Percentiles rank a stretch among this genome's conserved stretches.
Evolutionary conservation across 371 early-diverging fungal genomes (phyloP).

Genomic region (Mucor indicus): DNA sequence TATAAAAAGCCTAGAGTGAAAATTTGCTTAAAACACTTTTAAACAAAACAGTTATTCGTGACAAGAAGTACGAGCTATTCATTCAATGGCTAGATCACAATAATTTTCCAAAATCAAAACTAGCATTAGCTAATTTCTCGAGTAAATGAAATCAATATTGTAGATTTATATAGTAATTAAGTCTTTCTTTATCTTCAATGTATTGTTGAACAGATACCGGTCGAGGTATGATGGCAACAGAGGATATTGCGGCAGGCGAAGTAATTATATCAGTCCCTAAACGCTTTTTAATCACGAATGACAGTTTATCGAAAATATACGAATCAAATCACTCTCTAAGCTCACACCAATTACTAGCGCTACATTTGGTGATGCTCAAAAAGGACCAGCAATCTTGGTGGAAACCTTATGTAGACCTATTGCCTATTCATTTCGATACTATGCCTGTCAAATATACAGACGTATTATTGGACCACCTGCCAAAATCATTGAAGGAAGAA

Average conservation of each 20-base stretch:
- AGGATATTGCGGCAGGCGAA: slow-evolving; percentile 57
- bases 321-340: slow-evolving; percentile 33
- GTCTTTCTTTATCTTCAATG: background rate
- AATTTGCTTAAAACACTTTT: too few relatives aligned
- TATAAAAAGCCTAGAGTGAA: too few relatives aligned
- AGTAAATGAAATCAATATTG: slow-evolving; percentile 27
- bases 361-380: slow-evolving; percentile 43
- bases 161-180: background rate
- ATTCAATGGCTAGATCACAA: slow-evolving; percentile 47
- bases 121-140: slow-evolving; percentile 55
- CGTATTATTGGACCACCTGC: slow-evolving; percentile 35
- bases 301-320: slow-evolving; percentile 28
- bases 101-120: slow-evolving; percentile 53
- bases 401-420: slow-evolving; percentile 50
- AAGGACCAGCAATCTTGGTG: slow-evolving; percentile 46
- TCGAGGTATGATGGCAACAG: slow-evolving; percentile 66
- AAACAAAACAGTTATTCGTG: slow-evolving; percentile 45
- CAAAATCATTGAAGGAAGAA: slow-evolving; percentile 42
- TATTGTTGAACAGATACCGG: slow-evolving; percentile 43
- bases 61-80: slow-evolving; percentile 47
- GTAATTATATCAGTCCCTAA: slow-evolving; percentile 58
- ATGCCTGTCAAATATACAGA: slow-evolving; percentile 57
- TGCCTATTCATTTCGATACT: slow-evolving; percentile 59
- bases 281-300: slow-evolving; percentile 46
- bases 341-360: slow-evolving; percentile 51